These are phyloP conservation scores for Podila clonocystis DNA, from an alignment of 192 early-diverging fungal species.

Conservation along the genomic window DNA sequence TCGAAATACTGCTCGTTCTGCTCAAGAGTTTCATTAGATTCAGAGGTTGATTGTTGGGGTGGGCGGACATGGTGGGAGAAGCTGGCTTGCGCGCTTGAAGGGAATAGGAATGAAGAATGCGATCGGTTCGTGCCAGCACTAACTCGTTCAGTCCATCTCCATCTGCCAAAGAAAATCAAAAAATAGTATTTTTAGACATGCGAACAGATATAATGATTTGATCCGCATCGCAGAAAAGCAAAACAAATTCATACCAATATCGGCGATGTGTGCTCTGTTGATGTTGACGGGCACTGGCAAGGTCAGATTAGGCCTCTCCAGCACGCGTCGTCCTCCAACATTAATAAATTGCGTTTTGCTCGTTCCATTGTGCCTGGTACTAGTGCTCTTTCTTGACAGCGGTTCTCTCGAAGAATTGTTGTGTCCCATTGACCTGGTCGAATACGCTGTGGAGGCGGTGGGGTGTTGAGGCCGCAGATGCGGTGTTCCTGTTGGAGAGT, in stretches of 20 bases:
- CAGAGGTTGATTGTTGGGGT: conserved; percentile 21
- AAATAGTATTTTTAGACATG: too few relatives aligned
- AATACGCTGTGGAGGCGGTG: background rate
- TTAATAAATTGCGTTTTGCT: conserved; percentile 12
- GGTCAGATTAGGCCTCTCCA: conserved; percentile 53
- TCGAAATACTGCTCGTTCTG: conserved; percentile 40
- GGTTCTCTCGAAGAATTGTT: background rate
- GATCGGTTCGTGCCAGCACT: conserved; percentile 65
- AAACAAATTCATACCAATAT: conserved; percentile 54
- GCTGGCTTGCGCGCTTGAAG: conserved; percentile 28
- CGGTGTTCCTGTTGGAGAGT: conserved; percentile 38
- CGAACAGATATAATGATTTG: too few relatives aligned
- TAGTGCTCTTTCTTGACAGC: background rate
- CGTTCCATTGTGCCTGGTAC: conserved; percentile 2
- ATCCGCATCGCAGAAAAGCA: background rate
- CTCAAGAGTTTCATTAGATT: conserved; percentile 32
- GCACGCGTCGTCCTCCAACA: conserved; percentile 23
- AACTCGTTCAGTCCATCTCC: conserved; percentile 65
- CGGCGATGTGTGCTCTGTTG: conserved; percentile 63
- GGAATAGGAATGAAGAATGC: conserved; percentile 61
- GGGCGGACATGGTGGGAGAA: conserved; percentile 6
- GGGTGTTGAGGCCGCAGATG: conserved; percentile 28
- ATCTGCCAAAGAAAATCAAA: conserved; percentile 33
- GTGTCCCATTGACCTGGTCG: background rate
- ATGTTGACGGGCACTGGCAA: conserved; percentile 67